Conservation (phyloP, 768 basidiomycete species). For the Udeniomyces megalosporus region DNA sequence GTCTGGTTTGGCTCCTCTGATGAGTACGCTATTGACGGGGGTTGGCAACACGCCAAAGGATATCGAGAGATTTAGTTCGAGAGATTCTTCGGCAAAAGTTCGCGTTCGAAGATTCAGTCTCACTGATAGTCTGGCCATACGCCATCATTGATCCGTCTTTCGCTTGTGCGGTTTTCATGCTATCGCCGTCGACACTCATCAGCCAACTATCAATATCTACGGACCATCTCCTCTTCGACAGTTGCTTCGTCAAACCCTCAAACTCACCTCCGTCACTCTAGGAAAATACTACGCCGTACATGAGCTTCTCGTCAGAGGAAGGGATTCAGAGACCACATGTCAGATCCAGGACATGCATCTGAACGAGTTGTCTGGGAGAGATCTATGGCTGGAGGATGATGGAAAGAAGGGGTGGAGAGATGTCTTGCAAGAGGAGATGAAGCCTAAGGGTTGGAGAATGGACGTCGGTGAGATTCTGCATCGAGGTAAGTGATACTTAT, state of each 20-base stretch:
- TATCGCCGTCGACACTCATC: too few relatives aligned
- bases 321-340: constrained; percentile 38
- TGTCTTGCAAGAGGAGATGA: constrained; percentile 33
- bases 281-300: constrained; percentile 56
- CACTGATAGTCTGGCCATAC: neutral
- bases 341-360: constrained; percentile 36
- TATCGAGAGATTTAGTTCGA: neutral
- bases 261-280: constrained; percentile 47
- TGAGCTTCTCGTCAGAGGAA: constrained; percentile 47
- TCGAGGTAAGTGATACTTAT: too few relatives aligned
- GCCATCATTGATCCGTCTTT: neutral
- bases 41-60: constrained; percentile 33
- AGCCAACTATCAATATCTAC: constrained; percentile 53
- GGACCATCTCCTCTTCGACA: constrained; percentile 62
- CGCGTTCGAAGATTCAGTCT: neutral
- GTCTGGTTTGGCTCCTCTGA: constrained; percentile 53
- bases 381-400: constrained; percentile 32
- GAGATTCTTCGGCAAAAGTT: constrained; percentile 6
- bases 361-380: constrained; percentile 48
- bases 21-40: constrained; percentile 48
- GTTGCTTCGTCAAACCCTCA: constrained; percentile 55
- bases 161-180: neutral
- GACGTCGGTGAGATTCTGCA: constrained; percentile 64
- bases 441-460: constrained; percentile 38
- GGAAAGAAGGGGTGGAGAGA: too few relatives aligned